Conservation (phyloP, 1,284 basidiomycete species). For the Vanrija humicola region DNA sequence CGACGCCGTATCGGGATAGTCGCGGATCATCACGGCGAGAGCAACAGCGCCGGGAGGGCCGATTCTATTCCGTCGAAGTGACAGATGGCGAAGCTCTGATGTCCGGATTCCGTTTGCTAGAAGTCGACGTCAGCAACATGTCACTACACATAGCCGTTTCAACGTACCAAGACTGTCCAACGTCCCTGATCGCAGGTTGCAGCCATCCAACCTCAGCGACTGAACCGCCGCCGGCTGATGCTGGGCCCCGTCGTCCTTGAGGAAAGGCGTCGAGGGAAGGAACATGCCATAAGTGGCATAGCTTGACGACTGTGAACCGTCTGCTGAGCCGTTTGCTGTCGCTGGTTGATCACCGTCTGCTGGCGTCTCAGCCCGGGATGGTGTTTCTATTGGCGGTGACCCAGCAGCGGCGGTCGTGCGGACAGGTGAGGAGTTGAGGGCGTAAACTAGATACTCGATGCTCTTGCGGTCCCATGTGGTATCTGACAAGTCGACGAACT, state of each 20-base stretch:
- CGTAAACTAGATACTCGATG: slow-evolving; percentile 73
- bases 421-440: slow-evolving; percentile 52
- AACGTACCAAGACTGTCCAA: slow-evolving; percentile 71
- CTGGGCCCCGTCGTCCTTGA: slow-evolving; percentile 26
- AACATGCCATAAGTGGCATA: slow-evolving; percentile 31
- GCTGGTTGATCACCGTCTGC: slow-evolving; percentile 10
- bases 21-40: slow-evolving; percentile 89
- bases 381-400: background rate
- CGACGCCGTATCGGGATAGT: slow-evolving; percentile 70
- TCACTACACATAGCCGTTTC: background rate
- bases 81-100: slow-evolving; percentile 78
- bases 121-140: background rate
- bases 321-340: slow-evolving; percentile 28
- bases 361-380: background rate
- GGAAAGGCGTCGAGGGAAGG: slow-evolving; percentile 37
- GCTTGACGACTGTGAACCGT: slow-evolving; percentile 11
- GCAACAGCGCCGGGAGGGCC: slow-evolving; percentile 76
- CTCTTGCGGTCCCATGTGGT: slow-evolving; percentile 79
- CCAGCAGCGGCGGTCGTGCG: background rate
- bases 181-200: slow-evolving; percentile 63
- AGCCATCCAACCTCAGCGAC: slow-evolving; percentile 80
- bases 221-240: slow-evolving; percentile 51
- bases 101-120: slow-evolving; percentile 73
- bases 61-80: slow-evolving; percentile 79
- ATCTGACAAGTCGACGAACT: slow-evolving; percentile 84